Evolutionary conservation across 202 grass and related monocot genomes (phyloP), one percentile per base, ranked within the genome.

Genomic region (Sporobolus alterniflorus): DNA sequence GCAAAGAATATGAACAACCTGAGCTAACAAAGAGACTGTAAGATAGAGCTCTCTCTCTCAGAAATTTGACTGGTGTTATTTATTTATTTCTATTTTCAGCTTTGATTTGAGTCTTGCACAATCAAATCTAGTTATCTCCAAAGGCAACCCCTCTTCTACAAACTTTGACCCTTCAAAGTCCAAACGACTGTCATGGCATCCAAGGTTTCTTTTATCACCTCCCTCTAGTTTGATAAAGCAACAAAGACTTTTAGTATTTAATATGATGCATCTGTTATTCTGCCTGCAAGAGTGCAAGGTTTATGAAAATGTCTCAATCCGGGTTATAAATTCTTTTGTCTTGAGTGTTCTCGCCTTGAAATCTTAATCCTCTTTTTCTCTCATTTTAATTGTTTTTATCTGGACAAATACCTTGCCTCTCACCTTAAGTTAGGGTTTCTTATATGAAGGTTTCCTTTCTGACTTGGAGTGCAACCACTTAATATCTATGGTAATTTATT

Each of bases 381-480:
- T 3, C 18, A 18, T 63, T 43, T 67, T 55, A 18, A 10, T 76
- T 69, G 6, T 82, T 67, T 44, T 83, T 84, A 72, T 83, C 70
- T 84, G 74, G 78, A 84, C 43, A 82, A 85, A 85, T 40, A 39
- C 78, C 64, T 84, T 87, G 42, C 82, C 82, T 81, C 88, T 95
- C 85, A 72, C 74, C 84, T 89, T 87, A 91, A 88, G 77, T 86
- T 93, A 95, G 95, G 90, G 79, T 98, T 74, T 98, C 92, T 88
- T 93, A 75, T 98, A 93, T 85, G 87, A 98, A 95, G 90, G 85
- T 86, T 93, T 98, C 88, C 90, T 95, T 77, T 85, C 90, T 52
- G 90, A 93, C 52, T 71, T 82, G 64, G 95, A 98, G 64, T 93
- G 90, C 2, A 69, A 91, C 65, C 68, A 98, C 67, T 86, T 98